Percentiles rank a stretch among this genome's conserved stretches.
phyloP scores from a whole-genome alignment of 2,329 filamentous ascomycete species.

The Venturia pyrina region DNA sequence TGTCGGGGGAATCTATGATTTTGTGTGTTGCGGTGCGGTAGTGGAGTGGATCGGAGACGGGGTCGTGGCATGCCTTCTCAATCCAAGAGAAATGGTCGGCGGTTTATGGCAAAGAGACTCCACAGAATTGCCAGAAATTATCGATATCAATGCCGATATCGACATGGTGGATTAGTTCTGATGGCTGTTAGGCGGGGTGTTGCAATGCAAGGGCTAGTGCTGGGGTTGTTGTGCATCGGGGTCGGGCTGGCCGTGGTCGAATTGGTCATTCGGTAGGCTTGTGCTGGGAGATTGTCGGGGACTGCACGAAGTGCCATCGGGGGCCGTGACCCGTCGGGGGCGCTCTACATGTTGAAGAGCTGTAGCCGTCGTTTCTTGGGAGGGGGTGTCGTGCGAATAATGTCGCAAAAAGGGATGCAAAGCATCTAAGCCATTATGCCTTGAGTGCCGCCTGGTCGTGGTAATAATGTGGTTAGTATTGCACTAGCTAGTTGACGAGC shows the following conservation, averaged over 20 bases:
- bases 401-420: neutral
- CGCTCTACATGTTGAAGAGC: neutral
- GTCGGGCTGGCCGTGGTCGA: conserved; percentile 4
- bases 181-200: neutral
- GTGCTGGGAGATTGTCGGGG: conserved; percentile 3
- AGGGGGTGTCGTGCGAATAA: neutral
- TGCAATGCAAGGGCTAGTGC: conserved; percentile 4
- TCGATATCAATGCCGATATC: neutral
- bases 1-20: neutral
- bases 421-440: conserved; percentile 3
- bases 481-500: neutral
- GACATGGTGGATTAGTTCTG: neutral
- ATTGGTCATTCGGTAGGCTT: neutral
- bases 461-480: conserved; percentile 2
- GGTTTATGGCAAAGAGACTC: neutral
- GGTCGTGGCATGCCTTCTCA: neutral
- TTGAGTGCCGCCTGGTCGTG: conserved; percentile 4
- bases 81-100: neutral
- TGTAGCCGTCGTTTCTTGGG: neutral
- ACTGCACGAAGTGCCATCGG: conserved; percentile 6
- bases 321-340: conserved; percentile 2
- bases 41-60: neutral
- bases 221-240: conserved; percentile 5
- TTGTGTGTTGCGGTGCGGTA: neutral
- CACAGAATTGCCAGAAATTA: neutral